Conservation (phyloP, 2,329 filamentous ascomycete genomes). For the Fusarium sp. region DNA sequence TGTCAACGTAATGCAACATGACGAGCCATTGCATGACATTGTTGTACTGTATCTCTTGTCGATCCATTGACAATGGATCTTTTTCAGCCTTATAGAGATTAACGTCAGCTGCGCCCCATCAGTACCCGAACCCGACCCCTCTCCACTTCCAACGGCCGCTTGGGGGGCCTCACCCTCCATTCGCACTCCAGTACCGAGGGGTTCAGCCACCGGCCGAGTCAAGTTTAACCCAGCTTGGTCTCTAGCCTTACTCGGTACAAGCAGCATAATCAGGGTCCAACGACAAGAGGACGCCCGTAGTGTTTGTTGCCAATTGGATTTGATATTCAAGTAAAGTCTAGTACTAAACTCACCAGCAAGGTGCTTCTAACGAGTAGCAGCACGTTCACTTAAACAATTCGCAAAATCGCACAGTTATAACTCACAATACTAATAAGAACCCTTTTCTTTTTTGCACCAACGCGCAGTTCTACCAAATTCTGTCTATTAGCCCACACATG, state of each 20-base stretch:
- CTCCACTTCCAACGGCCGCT: conserved; percentile 6
- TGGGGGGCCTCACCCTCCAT: conserved; percentile 7
- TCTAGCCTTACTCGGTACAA: conserved; percentile 2
- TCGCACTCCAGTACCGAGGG: conserved; percentile 1
- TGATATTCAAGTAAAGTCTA: background rate
- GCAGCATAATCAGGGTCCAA: background rate
- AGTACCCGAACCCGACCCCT: background rate
- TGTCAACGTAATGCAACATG: background rate
- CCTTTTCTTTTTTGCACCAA: background rate
- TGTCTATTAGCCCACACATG: background rate
- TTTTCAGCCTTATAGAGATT: conserved; percentile 24
- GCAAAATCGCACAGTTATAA: background rate
- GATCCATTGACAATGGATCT: background rate
- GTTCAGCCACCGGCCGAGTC: background rate
- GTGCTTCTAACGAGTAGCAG: background rate
- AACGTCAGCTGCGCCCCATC: conserved; percentile 8
- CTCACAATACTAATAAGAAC: background rate
- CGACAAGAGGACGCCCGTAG: background rate
- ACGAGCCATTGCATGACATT: background rate
- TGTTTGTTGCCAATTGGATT: background rate
- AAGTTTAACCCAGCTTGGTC: background rate
- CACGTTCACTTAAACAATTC: background rate
- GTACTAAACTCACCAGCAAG: background rate
- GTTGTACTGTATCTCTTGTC: background rate
- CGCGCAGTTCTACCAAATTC: background rate